Conservation (phyloP, 805 yeast genomes). For the Yamadazyma sp. region DNA sequence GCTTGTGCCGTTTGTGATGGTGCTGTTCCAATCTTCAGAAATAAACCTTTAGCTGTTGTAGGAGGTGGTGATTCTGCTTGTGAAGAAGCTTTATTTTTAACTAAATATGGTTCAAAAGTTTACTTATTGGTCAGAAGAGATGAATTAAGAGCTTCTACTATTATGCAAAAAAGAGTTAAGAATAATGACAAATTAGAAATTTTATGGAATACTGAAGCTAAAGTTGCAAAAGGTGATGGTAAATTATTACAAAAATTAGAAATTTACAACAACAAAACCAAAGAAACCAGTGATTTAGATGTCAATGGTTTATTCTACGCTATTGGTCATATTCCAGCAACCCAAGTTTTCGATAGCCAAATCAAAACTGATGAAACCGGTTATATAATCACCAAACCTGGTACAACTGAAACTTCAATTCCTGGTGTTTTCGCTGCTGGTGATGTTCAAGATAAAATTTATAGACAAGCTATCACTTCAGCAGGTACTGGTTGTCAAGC, state of each 20-base stretch:
- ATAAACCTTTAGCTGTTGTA: constrained; percentile 94
- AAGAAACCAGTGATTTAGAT: constrained; percentile 62
- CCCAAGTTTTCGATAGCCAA: constrained; percentile 73
- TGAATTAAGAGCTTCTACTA: constrained; percentile 87
- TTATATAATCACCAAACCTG: constrained; percentile 86
- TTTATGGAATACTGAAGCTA: constrained; percentile 77
- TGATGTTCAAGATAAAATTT: constrained; percentile 95
- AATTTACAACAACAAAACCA: constrained; percentile 69
- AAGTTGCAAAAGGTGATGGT: constrained; percentile 93
- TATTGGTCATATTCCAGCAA: constrained; percentile 96
- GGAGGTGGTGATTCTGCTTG: constrained; percentile 99
- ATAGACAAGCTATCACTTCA: constrained; percentile 98
- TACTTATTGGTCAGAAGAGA: constrained; percentile 92
- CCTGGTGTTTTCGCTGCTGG: constrained; percentile 98
- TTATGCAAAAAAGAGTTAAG: constrained; percentile 93
- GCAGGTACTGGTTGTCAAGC: constrained; percentile 99
- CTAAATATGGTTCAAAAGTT: constrained; percentile 97
- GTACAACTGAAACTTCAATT: constrained; percentile 80
- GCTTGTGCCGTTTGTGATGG: constrained; percentile 99
- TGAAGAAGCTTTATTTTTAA: constrained; percentile 95
- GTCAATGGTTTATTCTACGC: constrained; percentile 97
- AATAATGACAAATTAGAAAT: constrained; percentile 87
- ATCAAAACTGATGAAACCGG: constrained; percentile 84
- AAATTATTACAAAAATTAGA: constrained; percentile 65
- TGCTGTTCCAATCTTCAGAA: constrained; percentile 98